Evolutionary conservation across 2,329 filamentous ascomycete species (phyloP), one percentile per base, ranked within the genome.

Genomic region (Emericellopsis cladophorae): DNA sequence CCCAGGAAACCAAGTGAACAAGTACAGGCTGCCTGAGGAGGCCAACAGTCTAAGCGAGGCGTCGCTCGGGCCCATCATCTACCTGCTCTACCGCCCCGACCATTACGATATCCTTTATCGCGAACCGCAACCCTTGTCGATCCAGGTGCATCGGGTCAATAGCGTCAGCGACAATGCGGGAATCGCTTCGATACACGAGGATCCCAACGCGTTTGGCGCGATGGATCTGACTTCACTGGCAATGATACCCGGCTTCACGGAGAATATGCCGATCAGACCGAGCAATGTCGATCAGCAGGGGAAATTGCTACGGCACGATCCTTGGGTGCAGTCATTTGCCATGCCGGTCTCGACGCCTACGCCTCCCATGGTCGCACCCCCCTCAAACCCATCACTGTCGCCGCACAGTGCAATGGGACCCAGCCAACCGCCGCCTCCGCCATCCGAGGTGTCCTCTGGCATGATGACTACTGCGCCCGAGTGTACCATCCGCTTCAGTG

Each of bases 91-190:
- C 73, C 79, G 66, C 56, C 93, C 67, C 34, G 87, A 86, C 45
- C 92, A 96, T 61, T 98, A 96, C 60, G 92, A 96, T 59, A 80
- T 98, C 45, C 72, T 96, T 29, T 98, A 98, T 67, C 80, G 77
- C 53, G 39, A 36, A 48, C 54, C 39, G 46, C 26, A 38, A 11
- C 54, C 59, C 2, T 46, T 59, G 11, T 50, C 59, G 21, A 44
- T 79, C 36, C 72, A 76, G 47, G 70, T 81, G 36, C 66, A 77
- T 49, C 64, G 72, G 21, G 71, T 68, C 9, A 57, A 61, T 12
- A 57, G 59, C 4, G 66, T 76, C 43, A 60, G 63, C 4, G 65
- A 70, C 37, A 61, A 66, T 32, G 62, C 66, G 31, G 52, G 61
- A 14, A 65, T 72, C 29, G 52, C 59, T n/a, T 57, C 57, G 46